Conservation (phyloP, 306 rosid genomes). For the Quercus aquifolioides region DNA sequence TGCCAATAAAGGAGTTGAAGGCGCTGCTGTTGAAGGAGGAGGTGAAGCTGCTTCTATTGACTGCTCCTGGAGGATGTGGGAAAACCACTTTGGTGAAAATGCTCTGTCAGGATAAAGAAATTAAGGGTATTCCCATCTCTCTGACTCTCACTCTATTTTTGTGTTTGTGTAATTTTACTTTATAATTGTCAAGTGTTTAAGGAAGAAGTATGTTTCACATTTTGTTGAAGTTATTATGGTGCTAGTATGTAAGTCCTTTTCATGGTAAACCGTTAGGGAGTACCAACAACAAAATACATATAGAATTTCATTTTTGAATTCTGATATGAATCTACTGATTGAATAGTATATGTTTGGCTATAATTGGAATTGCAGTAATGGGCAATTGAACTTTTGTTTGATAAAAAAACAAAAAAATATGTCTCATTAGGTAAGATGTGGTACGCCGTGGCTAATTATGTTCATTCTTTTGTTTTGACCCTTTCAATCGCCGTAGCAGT, state of each 20-base stretch:
- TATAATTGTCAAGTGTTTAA: neutral
- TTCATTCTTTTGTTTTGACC: neutral
- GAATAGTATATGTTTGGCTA: too few species aligned
- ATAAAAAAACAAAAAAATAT: neutral
- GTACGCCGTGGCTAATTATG: neutral
- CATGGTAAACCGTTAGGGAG: too few species aligned
- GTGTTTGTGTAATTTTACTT: neutral
- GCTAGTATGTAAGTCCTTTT: too few species aligned
- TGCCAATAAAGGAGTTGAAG: constrained; percentile 26
- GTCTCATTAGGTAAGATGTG: neutral
- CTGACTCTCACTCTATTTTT: neutral
- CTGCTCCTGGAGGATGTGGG: constrained; percentile 50
- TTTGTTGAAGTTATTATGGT: too few species aligned
- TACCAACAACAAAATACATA: too few species aligned
- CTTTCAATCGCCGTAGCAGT: neutral
- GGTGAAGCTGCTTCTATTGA: constrained; percentile 17
- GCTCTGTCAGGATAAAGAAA: constrained; percentile 38
- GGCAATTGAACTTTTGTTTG: neutral
- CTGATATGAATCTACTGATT: too few species aligned
- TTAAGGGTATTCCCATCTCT: constrained; percentile 26
- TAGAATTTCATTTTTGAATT: too few species aligned
- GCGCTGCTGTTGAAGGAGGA: neutral
- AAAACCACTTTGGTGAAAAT: constrained; percentile 46
- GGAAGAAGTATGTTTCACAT: neutral
- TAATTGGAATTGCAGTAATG: neutral